Evolutionary conservation across 176 grass and related monocot genomes (phyloP), one percentile per base, ranked within the genome.

Genomic region (Oryza officinalis): DNA sequence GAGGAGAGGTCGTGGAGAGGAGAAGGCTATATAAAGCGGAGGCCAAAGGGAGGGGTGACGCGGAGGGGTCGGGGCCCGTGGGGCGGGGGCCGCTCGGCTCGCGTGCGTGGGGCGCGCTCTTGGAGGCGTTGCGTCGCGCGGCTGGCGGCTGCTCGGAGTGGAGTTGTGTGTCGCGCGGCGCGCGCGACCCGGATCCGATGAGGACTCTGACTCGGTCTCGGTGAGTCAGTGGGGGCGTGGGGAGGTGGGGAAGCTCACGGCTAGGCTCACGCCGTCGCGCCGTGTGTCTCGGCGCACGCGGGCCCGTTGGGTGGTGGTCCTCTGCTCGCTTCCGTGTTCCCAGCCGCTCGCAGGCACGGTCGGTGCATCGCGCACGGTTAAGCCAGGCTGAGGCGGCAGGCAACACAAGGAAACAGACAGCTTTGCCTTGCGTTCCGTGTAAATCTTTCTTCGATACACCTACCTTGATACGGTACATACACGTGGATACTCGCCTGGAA

Each of bases 11-110:
- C n/a, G 22, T 31, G 49, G n/a, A 18, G 60, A 23, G 49, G 2
- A 0, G 6, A 7, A 25, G 38, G 72, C 79, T 83, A 87, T 90
- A 83, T 90, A 90, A 79, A 86, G 79, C 32, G 11, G 60, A 57
- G 60, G 75, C 5, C 7, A 3, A 3, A 22, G 20, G 43, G 10
- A 37, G 44, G 23, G 47, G 75, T 66, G 80, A 78, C 59, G 74
- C 74, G 75, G 86, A 79, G 79, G 22, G 75, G 32, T 23, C 28
- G 35, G 30, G 44, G 31, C 18, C 11, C 35, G 23, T 18, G 72
- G 22, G 60, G 35, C 35, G 35, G 40, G 18, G 45, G 78, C 63
- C 3, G 61, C 25, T 8, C 46, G 46, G n/a, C 31, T 63, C 7
- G 76, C 38, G 13, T 67, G 63, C 44, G 72, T 68, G 0, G 17